Base-by-base conservation (phyloP, 768 basidiomycete genomes). In the Suillus americanus region DNA sequence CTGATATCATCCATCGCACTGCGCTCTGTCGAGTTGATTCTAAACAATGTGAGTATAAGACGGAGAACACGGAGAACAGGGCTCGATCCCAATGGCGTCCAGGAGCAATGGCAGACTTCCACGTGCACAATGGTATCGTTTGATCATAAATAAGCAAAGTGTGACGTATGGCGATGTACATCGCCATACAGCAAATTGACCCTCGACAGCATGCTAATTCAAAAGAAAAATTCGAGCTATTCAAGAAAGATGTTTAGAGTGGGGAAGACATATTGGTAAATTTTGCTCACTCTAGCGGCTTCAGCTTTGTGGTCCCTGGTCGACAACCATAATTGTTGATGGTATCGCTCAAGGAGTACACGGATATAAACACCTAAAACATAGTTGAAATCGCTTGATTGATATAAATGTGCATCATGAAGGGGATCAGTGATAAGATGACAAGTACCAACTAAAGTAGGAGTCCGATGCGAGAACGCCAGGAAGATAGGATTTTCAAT, bases 141-240 rank as follows among this genome's bases (percentile, higher is more conserved):
- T 45, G 20, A 45, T 20, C 20, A 45, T n/a, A 33, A 33, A 0
- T 33, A 33, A 33, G 6, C 33, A 33, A 33, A 33, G 33, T 33
- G 33, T 6, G 5, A 33, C 33, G 33, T 6, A 33, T 33, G 33
- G 33, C 33, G 33, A 33, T 33, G 33, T 33, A 5, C 33, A 6
- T 5, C 33, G 6, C 33, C 33, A 33, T 33, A 43, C 18, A 41
- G 41, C 18, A 7, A 1, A 78, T 30, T 30, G 30, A 30, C 30
- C 30, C 30, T 30, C 30, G 2, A 30, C 30, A 30, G 30, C 30
- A 30, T 30, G 30, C 30, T 30, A 30, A 3, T 1, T 30, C 30
- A 30, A 30, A 30, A 30, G 30, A 30, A 30, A 30, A 30, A 4
- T 30, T 30, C 30, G 5, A 30, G 5, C 30, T 30, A 3, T 30